phyloP scores from a whole-genome alignment of 2,329 filamentous ascomycete genomes.

The Cladophialophora carrionii region DNA sequence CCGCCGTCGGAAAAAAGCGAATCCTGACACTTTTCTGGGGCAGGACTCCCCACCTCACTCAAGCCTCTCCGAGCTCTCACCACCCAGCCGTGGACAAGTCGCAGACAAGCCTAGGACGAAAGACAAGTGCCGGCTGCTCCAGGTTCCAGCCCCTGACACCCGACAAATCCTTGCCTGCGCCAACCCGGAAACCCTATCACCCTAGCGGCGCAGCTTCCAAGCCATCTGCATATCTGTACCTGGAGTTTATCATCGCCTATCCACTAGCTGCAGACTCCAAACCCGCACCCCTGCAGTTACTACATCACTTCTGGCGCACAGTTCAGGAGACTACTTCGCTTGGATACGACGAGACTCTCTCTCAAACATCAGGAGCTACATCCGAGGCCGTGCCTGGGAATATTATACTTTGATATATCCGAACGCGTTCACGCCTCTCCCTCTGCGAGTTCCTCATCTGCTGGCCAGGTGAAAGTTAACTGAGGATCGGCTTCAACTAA shows the following conservation, averaged over 20 bases:
- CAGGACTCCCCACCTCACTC: conserved; percentile 32
- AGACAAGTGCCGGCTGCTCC: conserved; percentile 20
- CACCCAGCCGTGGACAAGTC: conserved; percentile 7
- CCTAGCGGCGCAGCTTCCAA: conserved; percentile 22
- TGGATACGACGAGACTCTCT: conserved; percentile 30
- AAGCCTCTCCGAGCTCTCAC: conserved; percentile 25
- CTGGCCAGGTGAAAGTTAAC: conserved; percentile 30
- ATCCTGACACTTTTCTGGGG: conserved; percentile 28
- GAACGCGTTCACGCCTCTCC: conserved; percentile 25
- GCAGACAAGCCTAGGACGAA: conserved; percentile 11
- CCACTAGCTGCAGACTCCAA: conserved; percentile 29
- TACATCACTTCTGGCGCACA: conserved; percentile 33
- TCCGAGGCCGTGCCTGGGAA: conserved; percentile 31
- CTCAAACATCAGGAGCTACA: conserved; percentile 36
- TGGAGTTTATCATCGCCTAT: conserved; percentile 36
- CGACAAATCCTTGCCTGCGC: conserved; percentile 21
- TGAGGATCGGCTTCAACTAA: conserved; percentile 25
- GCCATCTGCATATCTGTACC: conserved; percentile 27
- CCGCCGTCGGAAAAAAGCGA: conserved; percentile 9
- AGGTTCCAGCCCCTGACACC: conserved; percentile 27
- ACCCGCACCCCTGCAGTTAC: conserved; percentile 31
- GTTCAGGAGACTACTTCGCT: conserved; percentile 30
- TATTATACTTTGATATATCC: conserved; percentile 25
- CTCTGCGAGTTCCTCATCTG: conserved; percentile 18
- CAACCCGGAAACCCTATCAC: conserved; percentile 28